These are phyloP conservation scores for Vararia minispora DNA, from an alignment of 768 basidiomycete species.

Conservation along the genomic window DNA sequence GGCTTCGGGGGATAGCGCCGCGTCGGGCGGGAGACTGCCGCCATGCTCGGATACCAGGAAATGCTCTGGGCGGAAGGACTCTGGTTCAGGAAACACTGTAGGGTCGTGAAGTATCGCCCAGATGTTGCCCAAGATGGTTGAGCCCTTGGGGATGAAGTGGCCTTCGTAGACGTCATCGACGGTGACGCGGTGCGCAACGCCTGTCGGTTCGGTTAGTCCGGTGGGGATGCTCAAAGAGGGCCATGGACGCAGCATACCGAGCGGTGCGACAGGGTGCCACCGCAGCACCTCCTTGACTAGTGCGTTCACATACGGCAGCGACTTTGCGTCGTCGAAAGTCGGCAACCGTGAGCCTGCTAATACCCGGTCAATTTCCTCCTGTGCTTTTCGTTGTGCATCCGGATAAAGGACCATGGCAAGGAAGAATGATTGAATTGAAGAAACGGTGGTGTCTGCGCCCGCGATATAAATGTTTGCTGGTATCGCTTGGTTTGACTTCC, in stretches of 20 bases:
- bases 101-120: conserved; percentile 12
- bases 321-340: conserved; percentile 13
- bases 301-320: conserved; percentile 17
- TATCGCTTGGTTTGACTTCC: conserved; percentile 7
- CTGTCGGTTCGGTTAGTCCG: background rate
- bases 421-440: conserved; percentile 18
- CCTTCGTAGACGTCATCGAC: conserved; percentile 17
- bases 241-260: conserved; percentile 9
- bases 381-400: conserved; percentile 18
- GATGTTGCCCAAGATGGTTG: conserved; percentile 14
- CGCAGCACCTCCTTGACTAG: conserved; percentile 17
- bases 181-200: conserved; percentile 15
- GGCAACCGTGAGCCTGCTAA: conserved; percentile 18
- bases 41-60: conserved; percentile 2
- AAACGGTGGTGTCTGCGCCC: conserved; percentile 16
- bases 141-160: conserved; percentile 22
- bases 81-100: conserved; percentile 6
- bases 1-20: conserved; percentile 1
- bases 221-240: background rate
- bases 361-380: conserved; percentile 19
- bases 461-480: conserved; percentile 13
- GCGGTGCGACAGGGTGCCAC: conserved; percentile 18
- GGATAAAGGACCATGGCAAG: conserved; percentile 21
- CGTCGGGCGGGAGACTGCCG: conserved; percentile 1
- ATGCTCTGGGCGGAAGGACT: conserved; percentile 8